Base-by-base conservation (phyloP, 768 basidiomycete genomes). In the Boletus patriciae region DNA sequence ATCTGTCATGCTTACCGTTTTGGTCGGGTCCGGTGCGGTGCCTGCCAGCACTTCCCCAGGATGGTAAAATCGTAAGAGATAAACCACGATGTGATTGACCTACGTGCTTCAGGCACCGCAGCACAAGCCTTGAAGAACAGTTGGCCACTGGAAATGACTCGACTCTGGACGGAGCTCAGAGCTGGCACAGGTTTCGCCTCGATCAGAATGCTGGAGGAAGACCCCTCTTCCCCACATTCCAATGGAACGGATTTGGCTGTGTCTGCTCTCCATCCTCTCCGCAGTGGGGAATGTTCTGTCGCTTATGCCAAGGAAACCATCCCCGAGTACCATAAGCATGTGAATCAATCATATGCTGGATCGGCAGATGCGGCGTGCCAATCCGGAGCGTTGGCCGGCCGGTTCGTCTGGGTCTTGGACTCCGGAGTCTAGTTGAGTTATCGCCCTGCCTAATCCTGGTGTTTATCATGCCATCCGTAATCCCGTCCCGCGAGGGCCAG, bases 1-100 rank as follows among this genome's bases (percentile, higher is more conserved):
- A 54, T 55, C 37, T 53, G 47, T 41, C 29, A 29, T 15, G 13
- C 19, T 37, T 43, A 23, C 57, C 49, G 8, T 55, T 57, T 67
- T 57, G 6, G 51, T 21, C 12, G 21, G 9, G 11, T 56, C 34
- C 29, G 29, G 42, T 13, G 23, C 19, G 1, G 48, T 62, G 54
- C 53, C 49, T 64, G 33, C 21, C 19, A 38, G 18, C 37, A 19
- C 34, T 34, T 45, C 41, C 46, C 57, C 33, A 15, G 34, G 42
- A 44, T 25, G 47, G 53, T 5, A 55, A 37, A 4, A 6, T 42
- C 21, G 4, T 12, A 12, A 38, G 18, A 40, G 48, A 57, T 48
- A 54, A 19, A 37, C 45, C 37, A 55, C 21, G 34, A 43, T 41
- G 23, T 1, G 29, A 46, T 16, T 31, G 47, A 27, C 38, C 42